Evolutionary conservation across 352 stramenopile genomes (phyloP).

Genomic region (Pythium rishiriense): DNA sequence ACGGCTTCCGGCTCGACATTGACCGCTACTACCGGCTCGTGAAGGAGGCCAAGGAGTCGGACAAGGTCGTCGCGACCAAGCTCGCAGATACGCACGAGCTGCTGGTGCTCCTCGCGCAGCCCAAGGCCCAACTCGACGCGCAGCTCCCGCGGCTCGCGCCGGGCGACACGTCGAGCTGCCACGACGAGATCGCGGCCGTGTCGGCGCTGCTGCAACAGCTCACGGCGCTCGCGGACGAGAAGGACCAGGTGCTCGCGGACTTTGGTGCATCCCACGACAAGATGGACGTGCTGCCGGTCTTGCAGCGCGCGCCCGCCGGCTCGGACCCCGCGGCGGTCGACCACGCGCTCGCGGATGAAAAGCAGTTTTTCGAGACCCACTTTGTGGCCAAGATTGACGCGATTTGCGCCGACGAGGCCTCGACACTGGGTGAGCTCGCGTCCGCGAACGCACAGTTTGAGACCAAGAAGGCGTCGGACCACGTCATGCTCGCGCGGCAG

Average conservation of each 20-base stretch:
- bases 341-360: slow-evolving; percentile 46
- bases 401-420: slow-evolving; percentile 55
- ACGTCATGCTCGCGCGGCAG: slow-evolving; percentile 54
- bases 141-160: slow-evolving; percentile 49
- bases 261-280: slow-evolving; percentile 59
- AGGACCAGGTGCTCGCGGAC: slow-evolving; percentile 54
- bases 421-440: slow-evolving; percentile 40
- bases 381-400: slow-evolving; percentile 55
- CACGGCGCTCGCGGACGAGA: slow-evolving; percentile 55
- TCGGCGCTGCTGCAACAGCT: slow-evolving; percentile 57
- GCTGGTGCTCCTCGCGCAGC: slow-evolving; percentile 42
- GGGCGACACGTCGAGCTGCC: slow-evolving; percentile 49
- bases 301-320: slow-evolving; percentile 33
- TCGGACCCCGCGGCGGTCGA: slow-evolving; percentile 26
- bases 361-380: slow-evolving; percentile 60
- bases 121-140: slow-evolving; percentile 56
- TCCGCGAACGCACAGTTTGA: slow-evolving; percentile 60
- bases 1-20: slow-evolving; percentile 61
- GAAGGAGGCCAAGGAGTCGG: slow-evolving; percentile 67
- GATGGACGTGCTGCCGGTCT: slow-evolving; percentile 53
- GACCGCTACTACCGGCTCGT: slow-evolving; percentile 77
- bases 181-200: slow-evolving; percentile 48
- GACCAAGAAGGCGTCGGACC: slow-evolving; percentile 54
- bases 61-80: slow-evolving; percentile 61
- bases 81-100: slow-evolving; percentile 36